phyloP scores from a whole-genome alignment of 805 yeast species.

The Ogataea henricii region DNA sequence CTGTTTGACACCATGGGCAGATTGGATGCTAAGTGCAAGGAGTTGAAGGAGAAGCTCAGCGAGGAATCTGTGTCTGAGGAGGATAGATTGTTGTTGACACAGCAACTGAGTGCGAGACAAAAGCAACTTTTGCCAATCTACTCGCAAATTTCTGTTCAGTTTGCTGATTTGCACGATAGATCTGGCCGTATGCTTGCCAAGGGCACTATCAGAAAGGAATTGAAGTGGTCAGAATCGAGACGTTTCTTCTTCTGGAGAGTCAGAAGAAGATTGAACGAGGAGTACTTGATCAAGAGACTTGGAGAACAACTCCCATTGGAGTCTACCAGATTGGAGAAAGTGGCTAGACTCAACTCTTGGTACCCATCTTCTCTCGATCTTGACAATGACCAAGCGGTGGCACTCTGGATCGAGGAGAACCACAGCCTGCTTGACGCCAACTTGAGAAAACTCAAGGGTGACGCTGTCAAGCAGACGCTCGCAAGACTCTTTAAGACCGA shows the following conservation, averaged over 20 bases:
- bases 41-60: conserved; percentile 60
- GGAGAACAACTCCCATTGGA: conserved; percentile 51
- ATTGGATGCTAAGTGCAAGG: conserved; percentile 75
- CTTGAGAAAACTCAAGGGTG: conserved; percentile 65
- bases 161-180: conserved; percentile 97
- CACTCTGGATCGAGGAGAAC: conserved; percentile 82
- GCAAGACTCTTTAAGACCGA: conserved; percentile 60
- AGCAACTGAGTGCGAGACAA: conserved; percentile 77
- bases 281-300: conserved; percentile 76
- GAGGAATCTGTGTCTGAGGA: conserved; percentile 57
- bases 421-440: conserved; percentile 61
- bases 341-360: conserved; percentile 87
- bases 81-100: conserved; percentile 64
- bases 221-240: conserved; percentile 86
- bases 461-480: conserved; percentile 64
- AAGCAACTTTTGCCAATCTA: conserved; percentile 80
- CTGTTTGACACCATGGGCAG: conserved; percentile 88
- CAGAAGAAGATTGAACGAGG: conserved; percentile 93
- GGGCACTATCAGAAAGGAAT: conserved; percentile 82
- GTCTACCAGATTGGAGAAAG: conserved; percentile 74
- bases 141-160: conserved; percentile 89
- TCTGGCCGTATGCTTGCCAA: conserved; percentile 97
- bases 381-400: conserved; percentile 75
- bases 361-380: conserved; percentile 69
- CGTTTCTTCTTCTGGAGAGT: conserved; percentile 98